A percentile compares a stretch with the other conserved stretches of the same genome.
Conservation (phyloP, 2,329 filamentous ascomycete species). For the Tolypocladium paradoxum region DNA sequence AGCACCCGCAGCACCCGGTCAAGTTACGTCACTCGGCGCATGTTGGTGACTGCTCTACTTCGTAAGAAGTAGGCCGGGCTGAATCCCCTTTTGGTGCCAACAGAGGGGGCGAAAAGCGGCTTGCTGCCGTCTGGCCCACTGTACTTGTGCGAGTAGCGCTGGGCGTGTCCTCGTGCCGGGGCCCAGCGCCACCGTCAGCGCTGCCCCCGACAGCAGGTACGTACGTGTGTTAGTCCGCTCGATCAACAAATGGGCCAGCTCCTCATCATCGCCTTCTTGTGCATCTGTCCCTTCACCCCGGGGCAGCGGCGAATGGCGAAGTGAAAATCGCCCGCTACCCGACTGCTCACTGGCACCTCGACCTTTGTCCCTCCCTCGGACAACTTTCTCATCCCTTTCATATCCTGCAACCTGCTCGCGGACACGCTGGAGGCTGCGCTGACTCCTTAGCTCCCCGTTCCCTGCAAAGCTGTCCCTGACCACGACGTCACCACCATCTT, state of each 20-base stretch:
- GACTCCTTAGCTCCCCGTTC: background rate
- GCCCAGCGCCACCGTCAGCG: background rate
- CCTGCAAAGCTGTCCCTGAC: background rate
- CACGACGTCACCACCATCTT: background rate
- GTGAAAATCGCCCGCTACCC: background rate
- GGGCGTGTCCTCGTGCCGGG: background rate
- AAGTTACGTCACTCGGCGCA: background rate
- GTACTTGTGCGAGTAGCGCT: background rate
- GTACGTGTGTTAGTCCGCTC: background rate
- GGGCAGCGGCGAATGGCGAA: conserved; percentile 4
- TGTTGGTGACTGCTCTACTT: background rate
- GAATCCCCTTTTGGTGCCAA: background rate
- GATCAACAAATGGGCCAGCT: background rate
- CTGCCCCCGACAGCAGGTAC: background rate
- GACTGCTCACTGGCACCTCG: background rate
- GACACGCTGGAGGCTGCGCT: background rate
- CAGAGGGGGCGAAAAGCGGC: background rate
- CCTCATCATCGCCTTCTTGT: background rate
- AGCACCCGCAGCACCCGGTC: background rate
- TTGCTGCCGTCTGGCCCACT: background rate
- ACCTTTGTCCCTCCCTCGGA: background rate
- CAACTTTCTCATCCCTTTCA: background rate
- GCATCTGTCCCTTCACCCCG: background rate
- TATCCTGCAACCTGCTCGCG: background rate
- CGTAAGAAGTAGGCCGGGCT: background rate